Base-by-base conservation (phyloP, 805 yeast genomes). In the Saccharomycopsis microspora region DNA sequence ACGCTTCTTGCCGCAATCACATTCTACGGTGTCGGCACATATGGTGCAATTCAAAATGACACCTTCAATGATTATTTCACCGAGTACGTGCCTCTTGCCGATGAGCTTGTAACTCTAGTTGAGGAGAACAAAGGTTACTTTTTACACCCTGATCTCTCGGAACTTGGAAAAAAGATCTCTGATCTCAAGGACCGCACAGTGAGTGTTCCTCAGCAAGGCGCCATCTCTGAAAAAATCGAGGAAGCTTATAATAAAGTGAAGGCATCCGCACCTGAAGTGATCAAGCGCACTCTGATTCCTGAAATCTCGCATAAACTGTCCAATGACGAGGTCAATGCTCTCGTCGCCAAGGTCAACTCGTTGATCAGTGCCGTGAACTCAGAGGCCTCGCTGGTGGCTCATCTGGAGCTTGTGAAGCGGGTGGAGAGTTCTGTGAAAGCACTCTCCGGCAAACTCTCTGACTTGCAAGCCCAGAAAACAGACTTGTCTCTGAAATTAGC, bases 31-130 rank as follows among this genome's bases (percentile, higher is more conserved):
- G 78, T 72, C 35, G 86, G 85, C 46, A 72, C 78, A n/a, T 75
- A 72, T 45, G 64, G 72, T 48, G 69, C 87, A 9, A 65, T 77
- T 32, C 65, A 74, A 52, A 71, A 71, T 57, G 83, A 80, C 55
- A 67, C 74, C 11, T 71, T 80, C 59, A 80, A 76, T 55, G 85
- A 82, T 55, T 54, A 68, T 42, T 82, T 79, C 61, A 69, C 78
- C 28, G 80, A 79, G 54, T 74, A 73, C 50, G 74, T 82, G 41
- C 93, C 93, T 19, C 69, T 72, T 44, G 85, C 79, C 37, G 83
- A 78, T 56, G 62, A 64, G 28, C 63, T 74, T 32, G 71, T 81
- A 32, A 75, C 76, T 46, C 56, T 60, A 5, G 65, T 73, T 45
- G 85, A 80, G 54, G 32, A 50, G 56, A 43, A 55, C 57, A 42